Conservation (phyloP, 768 basidiomycete genomes). For the Imleria badia region DNA sequence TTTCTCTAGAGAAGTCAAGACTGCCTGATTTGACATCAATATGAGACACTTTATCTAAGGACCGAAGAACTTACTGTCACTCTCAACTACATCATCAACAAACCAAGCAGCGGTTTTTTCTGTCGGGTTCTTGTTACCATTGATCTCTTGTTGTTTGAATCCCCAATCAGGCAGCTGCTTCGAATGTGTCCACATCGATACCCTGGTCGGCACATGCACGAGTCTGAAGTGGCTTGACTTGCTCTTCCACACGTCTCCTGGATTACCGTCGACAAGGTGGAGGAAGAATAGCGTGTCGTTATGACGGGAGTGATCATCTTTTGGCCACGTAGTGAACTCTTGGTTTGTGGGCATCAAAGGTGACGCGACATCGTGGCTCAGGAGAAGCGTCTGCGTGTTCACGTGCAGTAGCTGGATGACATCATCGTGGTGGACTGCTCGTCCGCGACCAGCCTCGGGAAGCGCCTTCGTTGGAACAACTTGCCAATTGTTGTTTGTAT, state of each 20-base stretch:
- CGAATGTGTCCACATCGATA: constrained; percentile 91
- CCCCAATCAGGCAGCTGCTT: constrained; percentile 94
- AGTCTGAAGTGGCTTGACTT: constrained; percentile 93
- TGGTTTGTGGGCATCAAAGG: constrained; percentile 97
- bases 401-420: constrained; percentile 87
- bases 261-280: constrained; percentile 65
- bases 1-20: constrained; percentile 45
- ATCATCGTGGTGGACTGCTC: constrained; percentile 89
- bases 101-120: constrained; percentile 89
- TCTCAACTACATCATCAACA: constrained; percentile 76
- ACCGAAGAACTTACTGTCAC: constrained; percentile 54
- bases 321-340: constrained; percentile 93
- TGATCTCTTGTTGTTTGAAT: constrained; percentile 95
- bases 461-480: constrained; percentile 93
- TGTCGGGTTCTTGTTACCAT: constrained; percentile 88
- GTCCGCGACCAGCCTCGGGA: constrained; percentile 90
- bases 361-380: constrained; percentile 97
- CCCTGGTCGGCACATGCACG: constrained; percentile 84
- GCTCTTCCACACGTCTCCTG: constrained; percentile 87
- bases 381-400: constrained; percentile 74
- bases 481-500: constrained; percentile 95
- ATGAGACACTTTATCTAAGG: constrained; percentile 1
- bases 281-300: constrained; percentile 91
- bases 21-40: constrained; percentile 51
- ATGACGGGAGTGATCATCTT: constrained; percentile 71